Evolutionary conservation across 352 stramenopile species (phyloP).

Genomic region (Pythium rishiriense): DNA sequence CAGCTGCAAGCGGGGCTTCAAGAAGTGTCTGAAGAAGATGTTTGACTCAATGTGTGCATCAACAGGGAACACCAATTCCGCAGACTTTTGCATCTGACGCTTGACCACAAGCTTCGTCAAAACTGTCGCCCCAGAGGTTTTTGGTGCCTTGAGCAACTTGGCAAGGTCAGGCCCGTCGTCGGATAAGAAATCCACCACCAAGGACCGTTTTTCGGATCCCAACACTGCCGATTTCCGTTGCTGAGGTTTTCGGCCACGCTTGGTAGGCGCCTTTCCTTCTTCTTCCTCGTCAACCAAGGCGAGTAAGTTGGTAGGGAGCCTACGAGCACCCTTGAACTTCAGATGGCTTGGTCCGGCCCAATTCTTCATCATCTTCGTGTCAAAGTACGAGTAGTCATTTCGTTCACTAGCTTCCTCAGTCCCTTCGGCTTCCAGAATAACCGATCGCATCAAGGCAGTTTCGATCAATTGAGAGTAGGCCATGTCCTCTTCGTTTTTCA

Average conservation of each 20-base stretch:
- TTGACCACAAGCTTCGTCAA: slow-evolving; percentile 54
- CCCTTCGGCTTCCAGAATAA: slow-evolving; percentile 41
- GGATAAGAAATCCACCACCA: slow-evolving; percentile 60
- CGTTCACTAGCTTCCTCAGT: slow-evolving; percentile 39
- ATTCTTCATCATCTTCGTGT: slow-evolving; percentile 81
- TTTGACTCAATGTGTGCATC: slow-evolving; percentile 72
- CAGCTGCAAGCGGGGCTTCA: slow-evolving; percentile 69
- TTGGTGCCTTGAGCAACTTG: slow-evolving; percentile 43
- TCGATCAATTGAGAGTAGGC: slow-evolving; percentile 75
- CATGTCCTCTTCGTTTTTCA: slow-evolving; percentile 53
- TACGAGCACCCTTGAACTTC: slow-evolving; percentile 65
- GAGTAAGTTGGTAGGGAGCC: slow-evolving; percentile 44
- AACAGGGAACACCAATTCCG: slow-evolving; percentile 72
- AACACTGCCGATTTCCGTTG: slow-evolving; percentile 15
- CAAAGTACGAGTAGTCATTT: slow-evolving; percentile 84
- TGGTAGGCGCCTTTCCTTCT: slow-evolving; percentile 23
- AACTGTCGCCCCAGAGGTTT: slow-evolving; percentile 35
- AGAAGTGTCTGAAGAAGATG: slow-evolving; percentile 76
- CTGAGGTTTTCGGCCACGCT: slow-evolving; percentile 22
- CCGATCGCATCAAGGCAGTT: slow-evolving; percentile 65
- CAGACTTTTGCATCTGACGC: slow-evolving; percentile 52
- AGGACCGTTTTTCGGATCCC: slow-evolving; percentile 44
- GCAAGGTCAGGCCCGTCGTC: slow-evolving; percentile 44
- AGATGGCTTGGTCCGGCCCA: slow-evolving; percentile 75
- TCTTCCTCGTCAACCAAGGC: slow-evolving; percentile 30